Evolutionary conservation across 2,329 filamentous ascomycete species (phyloP).

Genomic region (Amauroascus niger): DNA sequence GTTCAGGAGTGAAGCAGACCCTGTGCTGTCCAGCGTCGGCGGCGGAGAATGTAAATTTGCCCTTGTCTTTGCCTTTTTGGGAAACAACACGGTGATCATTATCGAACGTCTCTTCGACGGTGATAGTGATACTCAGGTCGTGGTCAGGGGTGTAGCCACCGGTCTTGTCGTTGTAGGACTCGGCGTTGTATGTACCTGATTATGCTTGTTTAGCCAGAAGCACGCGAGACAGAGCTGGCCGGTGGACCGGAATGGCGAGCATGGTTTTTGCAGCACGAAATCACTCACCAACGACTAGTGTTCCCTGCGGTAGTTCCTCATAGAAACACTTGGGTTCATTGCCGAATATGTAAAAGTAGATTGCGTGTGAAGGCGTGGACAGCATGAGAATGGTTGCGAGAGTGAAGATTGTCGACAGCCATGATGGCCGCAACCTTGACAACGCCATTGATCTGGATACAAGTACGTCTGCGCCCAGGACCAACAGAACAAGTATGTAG

Average conservation of each 20-base stretch:
- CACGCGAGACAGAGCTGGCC: too few species aligned
- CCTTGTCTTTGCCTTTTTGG: constrained; percentile 63
- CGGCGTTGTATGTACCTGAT: constrained; percentile 72
- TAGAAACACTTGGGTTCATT: constrained; percentile 87
- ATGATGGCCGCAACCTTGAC: constrained; percentile 29
- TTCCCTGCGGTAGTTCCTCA: constrained; percentile 96
- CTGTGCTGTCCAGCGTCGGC: constrained; percentile 92
- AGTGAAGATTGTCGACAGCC: constrained; percentile 43
- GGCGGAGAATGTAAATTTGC: constrained; percentile 91
- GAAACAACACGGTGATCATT: constrained; percentile 93
- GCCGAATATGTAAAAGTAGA: constrained; percentile 94
- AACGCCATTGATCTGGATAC: constrained; percentile 27
- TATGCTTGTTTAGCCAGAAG: constrained; percentile 1
- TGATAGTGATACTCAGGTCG: constrained; percentile 75
- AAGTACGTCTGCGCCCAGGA: neutral
- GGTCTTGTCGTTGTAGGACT: constrained; percentile 66
- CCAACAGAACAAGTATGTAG: neutral
- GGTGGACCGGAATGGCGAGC: too few species aligned
- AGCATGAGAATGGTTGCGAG: constrained; percentile 56
- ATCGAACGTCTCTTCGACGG: constrained; percentile 93
- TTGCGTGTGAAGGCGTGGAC: constrained; percentile 59
- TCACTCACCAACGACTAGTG: constrained; percentile 67
- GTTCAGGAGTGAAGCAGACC: constrained; percentile 85
- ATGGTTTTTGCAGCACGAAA: neutral
- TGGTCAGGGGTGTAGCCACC: constrained; percentile 62